Percentiles rank a stretch among this genome's conserved stretches.
phyloP scores from a whole-genome alignment of 331 rosid species.

The Phaseolus coccineus region DNA sequence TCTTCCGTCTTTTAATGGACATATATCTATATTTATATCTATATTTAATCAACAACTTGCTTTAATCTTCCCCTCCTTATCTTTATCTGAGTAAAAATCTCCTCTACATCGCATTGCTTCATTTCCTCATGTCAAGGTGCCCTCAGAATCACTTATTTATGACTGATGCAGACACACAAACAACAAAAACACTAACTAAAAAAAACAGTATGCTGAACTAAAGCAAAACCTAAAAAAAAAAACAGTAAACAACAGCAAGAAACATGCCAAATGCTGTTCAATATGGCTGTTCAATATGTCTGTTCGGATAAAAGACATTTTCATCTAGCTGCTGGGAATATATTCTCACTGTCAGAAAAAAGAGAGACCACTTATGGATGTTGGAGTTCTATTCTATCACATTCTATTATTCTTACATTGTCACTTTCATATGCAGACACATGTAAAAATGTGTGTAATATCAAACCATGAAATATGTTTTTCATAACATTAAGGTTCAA shows the following conservation, averaged over 20 bases:
- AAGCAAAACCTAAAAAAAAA: conserved; percentile 14
- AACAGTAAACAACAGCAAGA: conserved; percentile 3
- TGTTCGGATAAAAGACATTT: neutral
- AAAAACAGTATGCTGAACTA: neutral
- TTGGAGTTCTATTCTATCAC: conserved; percentile 2
- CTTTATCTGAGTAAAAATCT: conserved; percentile 13
- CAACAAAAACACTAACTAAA: neutral
- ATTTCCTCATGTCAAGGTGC: conserved; percentile 3
- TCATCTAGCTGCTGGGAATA: conserved; percentile 28
- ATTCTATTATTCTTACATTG: neutral
- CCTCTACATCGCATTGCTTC: neutral
- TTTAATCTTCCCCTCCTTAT: neutral
- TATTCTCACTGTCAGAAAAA: neutral
- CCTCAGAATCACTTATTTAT: neutral
- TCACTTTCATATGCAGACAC: neutral
- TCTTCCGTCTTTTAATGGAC: neutral
- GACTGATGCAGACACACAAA: neutral
- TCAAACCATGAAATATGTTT: conserved; percentile 1
- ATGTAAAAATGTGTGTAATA: neutral
- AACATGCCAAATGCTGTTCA: conserved; percentile 2
- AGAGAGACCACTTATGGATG: conserved; percentile 13
- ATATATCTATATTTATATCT: neutral
- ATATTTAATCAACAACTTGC: neutral
- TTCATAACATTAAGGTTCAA: conserved; percentile 2
- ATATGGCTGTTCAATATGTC: neutral